Percentiles rank a stretch among this genome's conserved stretches.
Evolutionary conservation across 176 grass and related monocot genomes (phyloP).

Genomic region (Typha latifolia): DNA sequence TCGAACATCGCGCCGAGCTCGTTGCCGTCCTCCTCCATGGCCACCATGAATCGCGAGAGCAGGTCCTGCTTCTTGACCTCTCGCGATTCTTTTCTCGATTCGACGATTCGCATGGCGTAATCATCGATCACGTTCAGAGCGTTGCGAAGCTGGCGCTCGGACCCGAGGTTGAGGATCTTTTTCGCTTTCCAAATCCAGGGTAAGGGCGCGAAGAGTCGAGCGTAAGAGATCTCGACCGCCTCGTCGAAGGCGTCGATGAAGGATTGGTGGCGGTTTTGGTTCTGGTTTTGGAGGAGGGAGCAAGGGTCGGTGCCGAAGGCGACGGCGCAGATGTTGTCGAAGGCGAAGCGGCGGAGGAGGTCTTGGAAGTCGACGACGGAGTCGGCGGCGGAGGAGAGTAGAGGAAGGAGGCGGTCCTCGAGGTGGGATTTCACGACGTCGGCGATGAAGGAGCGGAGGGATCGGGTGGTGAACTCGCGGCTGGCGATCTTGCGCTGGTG

Average conservation of each 20-base stretch:
- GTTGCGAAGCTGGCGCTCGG: slow-evolving; percentile 40
- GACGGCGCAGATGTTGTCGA: slow-evolving; percentile 46
- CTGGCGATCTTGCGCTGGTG: slow-evolving; percentile 59
- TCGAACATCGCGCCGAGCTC: slow-evolving; percentile 34
- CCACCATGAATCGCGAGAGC: slow-evolving; percentile 47
- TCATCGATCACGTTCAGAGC: slow-evolving; percentile 24
- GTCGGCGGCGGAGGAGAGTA: slow-evolving; percentile 28
- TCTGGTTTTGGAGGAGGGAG: slow-evolving; percentile 6
- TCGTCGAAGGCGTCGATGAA: slow-evolving; percentile 53
- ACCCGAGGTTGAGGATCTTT: slow-evolving; percentile 32
- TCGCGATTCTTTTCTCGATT: background rate
- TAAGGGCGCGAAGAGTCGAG: slow-evolving; percentile 42
- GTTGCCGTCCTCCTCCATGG: slow-evolving; percentile 25
- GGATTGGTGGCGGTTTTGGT: slow-evolving; percentile 6
- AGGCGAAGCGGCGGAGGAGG: slow-evolving; percentile 42
- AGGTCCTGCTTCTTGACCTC: slow-evolving; percentile 24
- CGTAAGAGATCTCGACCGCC: slow-evolving; percentile 46
- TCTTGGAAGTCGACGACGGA: slow-evolving; percentile 44
- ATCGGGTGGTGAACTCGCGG: slow-evolving; percentile 44
- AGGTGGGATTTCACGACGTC: slow-evolving; percentile 30
- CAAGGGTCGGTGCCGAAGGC: slow-evolving; percentile 41
- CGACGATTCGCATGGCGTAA: slow-evolving; percentile 10
- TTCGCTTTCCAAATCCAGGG: slow-evolving; percentile 34
- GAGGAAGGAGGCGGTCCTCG: slow-evolving; percentile 27
- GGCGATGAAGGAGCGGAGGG: slow-evolving; percentile 29